Evolutionary conservation across 2,329 filamentous ascomycete genomes (phyloP), one percentile per base, ranked within the genome.

Genomic region (Scleromitrula shiraiana): DNA sequence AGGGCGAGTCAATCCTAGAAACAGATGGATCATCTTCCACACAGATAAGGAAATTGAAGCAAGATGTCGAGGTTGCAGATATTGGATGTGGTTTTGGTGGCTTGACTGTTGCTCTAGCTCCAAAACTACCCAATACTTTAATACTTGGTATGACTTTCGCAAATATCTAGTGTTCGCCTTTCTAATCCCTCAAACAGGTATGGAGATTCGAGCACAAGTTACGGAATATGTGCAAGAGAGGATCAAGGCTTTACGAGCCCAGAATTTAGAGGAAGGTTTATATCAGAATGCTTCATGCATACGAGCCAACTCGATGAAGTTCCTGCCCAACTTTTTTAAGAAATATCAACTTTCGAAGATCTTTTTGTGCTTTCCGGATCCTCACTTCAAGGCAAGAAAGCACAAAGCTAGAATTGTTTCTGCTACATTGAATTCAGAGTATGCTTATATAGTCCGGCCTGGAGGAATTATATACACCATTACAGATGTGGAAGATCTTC

Each of bases 41-140:
- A 23, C 36, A 12, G 7, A 19, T 50, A n/a, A 56, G 15, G 42
- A 54, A 46, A 42, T 67, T 85, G 52, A 72, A 70, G 27, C 83
- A 85, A 64, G 75, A 88, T 52, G 83, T 98, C 39, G 89, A 96
- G 64, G 81, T 98, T 38, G 89, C 91, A 55, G 93, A 98, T 69
- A 96, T 98, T 64, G 93, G 93, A 22, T 98, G 93, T 65, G 93
- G 93, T 5, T 98, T 95, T 65, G 93, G 93, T 39, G 93, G 93
- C 6, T 72, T 98, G 49, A 75, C 95, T 3, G 84, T 97, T 55
- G 90, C 88, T 5, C 76, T 98, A 39, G 82, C 87, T 10, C 88
- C 90, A 1, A 73, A 82, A 35, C 72, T 96, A 59, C 91, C 93
- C 4, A 77, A 93, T 27, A 88, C 82, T 0, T 70, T 97, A 53